Percentiles rank a stretch among this genome's conserved stretches.
These are phyloP conservation scores for Balakata baccata DNA, from an alignment of 345 rosid genomes.

Conservation along the genomic window DNA sequence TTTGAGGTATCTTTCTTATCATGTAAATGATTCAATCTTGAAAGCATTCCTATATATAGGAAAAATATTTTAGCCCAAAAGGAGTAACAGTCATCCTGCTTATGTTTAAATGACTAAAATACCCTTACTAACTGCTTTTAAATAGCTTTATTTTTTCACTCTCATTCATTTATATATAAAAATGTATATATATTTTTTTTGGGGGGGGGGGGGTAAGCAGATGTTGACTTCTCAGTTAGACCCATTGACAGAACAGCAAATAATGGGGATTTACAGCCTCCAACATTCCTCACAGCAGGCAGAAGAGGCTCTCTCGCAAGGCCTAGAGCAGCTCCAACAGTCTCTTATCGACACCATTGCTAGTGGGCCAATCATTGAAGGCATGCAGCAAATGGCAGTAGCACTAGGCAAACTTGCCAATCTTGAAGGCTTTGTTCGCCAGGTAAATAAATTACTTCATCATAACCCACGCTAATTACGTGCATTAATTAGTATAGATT, in stretches of 20 bases:
- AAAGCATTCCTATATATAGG: not conserved
- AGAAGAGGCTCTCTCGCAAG: constrained; percentile 91
- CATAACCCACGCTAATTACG: too few species aligned
- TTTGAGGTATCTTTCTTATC: not conserved
- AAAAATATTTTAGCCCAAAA: not conserved
- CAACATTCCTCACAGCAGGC: constrained; percentile 95
- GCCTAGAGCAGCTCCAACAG: constrained; percentile 87
- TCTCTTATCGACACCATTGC: constrained; percentile 82
- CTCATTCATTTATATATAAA: too few species aligned
- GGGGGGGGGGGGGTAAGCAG: too few species aligned
- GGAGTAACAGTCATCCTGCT: not conserved
- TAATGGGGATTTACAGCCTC: constrained; percentile 85
- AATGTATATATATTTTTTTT: not conserved
- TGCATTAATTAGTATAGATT: not conserved
- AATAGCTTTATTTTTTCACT: too few species aligned
- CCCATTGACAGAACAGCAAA: constrained; percentile 85
- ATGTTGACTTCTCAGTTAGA: constrained; percentile 79
- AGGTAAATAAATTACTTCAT: constrained; percentile 40
- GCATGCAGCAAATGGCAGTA: constrained; percentile 90
- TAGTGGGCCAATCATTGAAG: constrained; percentile 48
- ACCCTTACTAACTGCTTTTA: not conserved
- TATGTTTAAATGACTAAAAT: not conserved
- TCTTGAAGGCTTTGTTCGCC: constrained; percentile 93
- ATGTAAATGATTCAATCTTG: not conserved
- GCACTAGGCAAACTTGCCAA: constrained; percentile 89